Base-by-base conservation (phyloP, 306 rosid species). In the Malus fusca region DNA sequence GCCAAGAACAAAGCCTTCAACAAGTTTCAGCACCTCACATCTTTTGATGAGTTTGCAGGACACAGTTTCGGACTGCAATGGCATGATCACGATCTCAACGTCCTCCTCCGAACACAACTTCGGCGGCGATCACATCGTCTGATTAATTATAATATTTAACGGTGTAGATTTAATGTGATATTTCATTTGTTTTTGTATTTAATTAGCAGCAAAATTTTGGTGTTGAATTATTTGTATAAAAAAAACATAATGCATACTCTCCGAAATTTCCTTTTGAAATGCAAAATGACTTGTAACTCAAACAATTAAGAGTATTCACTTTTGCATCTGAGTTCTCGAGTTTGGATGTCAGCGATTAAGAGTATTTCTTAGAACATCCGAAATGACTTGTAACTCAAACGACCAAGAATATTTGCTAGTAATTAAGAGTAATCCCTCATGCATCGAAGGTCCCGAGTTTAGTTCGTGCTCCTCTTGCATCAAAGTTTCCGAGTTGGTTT, bases 11-110 rank as follows among this genome's bases (percentile, higher is more conserved):
- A 92, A 86, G 65, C 99, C 99, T 1, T 66, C 87, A 7, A 81
- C 97, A 0, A 90, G 81, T 74, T 89, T 88, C 21, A 90, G 90
- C 75, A 96, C 97, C 15, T 84, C 98, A 18, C 87, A 89, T 61
- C 91, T 96, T 42, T 74, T 96, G 52, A 26, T 85, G 76, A 88
- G 86, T 60, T 80, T 92, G 84, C 99, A 96, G 66, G 99, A 96
- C 76, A 90, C 96, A 71, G 93, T 96, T 1, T 96, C 99, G 18
- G 98, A 95, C 73, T 88, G 88, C 37, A 92, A 94, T 79, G 97
- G 84, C 28, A 73, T 90, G 85, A 83, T 92, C 84, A 77, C 91
- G 81, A 71, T 92, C 68, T 87, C 97, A 63, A 72, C 91, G n/a
- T 87, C 98, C 61, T 75, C 96, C 23, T 89, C 98, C 0, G 96